A percentile compares a stretch with the other conserved stretches of the same genome.
Evolutionary conservation across 225 moss, liverwort and hornwort genomes (phyloP).

Genomic region (Rhytidiadelphus loreus): DNA sequence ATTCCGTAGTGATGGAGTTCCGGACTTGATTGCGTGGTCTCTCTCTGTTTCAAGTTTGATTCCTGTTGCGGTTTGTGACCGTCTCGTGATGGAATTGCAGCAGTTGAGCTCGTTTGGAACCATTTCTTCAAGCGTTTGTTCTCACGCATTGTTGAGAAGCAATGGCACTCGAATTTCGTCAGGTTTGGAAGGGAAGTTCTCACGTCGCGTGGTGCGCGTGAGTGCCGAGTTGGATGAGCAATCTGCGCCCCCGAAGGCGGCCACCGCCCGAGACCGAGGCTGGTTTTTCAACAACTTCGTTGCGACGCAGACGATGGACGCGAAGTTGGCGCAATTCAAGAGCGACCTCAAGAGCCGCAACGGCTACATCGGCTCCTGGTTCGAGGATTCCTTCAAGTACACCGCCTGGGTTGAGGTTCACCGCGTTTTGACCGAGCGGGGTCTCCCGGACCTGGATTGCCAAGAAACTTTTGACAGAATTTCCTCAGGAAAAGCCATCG

Average conservation of each 20-base stretch:
- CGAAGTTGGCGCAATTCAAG: conserved; percentile 47
- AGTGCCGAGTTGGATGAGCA: conserved; percentile 37
- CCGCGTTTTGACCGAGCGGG: conserved; percentile 54
- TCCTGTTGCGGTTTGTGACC: not conserved
- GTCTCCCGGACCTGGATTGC: conserved; percentile 41
- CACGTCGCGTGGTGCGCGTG: not conserved
- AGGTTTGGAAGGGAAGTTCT: not conserved
- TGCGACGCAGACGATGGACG: conserved; percentile 54
- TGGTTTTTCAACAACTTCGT: conserved; percentile 59
- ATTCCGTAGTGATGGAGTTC: not conserved
- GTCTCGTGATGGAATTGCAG: conserved; percentile 27
- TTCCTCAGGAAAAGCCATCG: conserved; percentile 34
- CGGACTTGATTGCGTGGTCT: not conserved
- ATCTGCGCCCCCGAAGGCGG: not conserved
- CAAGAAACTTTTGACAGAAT: conserved; percentile 22
- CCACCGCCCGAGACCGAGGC: conserved; percentile 1
- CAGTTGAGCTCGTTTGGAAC: conserved; percentile 6
- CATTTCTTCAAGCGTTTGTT: not conserved
- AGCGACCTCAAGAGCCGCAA: conserved; percentile 22
- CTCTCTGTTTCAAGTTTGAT: not conserved
- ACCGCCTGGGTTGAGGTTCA: conserved; percentile 75
- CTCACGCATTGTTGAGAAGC: not conserved
- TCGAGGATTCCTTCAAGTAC: conserved; percentile 55
- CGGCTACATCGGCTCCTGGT: conserved; percentile 54
- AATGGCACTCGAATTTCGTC: not conserved